phyloP scores from a whole-genome alignment of 352 stramenopile species.

The Vaucheria bursata region DNA sequence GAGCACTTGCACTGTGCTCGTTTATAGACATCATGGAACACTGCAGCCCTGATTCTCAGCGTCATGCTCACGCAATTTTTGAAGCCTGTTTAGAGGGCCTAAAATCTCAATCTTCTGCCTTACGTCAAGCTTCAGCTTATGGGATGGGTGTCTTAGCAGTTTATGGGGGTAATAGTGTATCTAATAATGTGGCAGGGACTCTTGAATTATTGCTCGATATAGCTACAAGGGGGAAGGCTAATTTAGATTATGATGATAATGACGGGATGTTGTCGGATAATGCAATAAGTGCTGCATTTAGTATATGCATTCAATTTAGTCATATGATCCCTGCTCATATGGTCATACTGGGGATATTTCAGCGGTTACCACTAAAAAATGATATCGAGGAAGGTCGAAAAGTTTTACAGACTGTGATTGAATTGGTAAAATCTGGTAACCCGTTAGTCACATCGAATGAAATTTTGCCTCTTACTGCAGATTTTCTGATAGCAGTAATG shows the following conservation, averaged over 20 bases:
- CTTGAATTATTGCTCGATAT: not conserved
- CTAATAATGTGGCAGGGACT: not conserved
- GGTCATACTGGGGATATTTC: slow-evolving; percentile 4
- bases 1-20: slow-evolving; percentile 25
- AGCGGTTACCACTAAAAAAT: slow-evolving; percentile 10
- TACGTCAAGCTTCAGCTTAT: slow-evolving; percentile 25
- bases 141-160: slow-evolving; percentile 23
- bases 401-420: slow-evolving; percentile 18
- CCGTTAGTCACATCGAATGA: not conserved
- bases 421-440: slow-evolving; percentile 10
- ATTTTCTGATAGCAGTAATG: slow-evolving; percentile 14
- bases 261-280: slow-evolving; percentile 15
- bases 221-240: not conserved
- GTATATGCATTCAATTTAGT: not conserved
- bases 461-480: not conserved
- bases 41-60: not conserved
- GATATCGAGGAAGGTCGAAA: slow-evolving; percentile 19
- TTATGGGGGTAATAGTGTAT: slow-evolving; percentile 18
- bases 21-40: slow-evolving; percentile 39
- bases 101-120: not conserved
- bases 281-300: slow-evolving; percentile 19
- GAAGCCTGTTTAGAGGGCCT: not conserved
- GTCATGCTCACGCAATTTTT: not conserved
- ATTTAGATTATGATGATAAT: slow-evolving; percentile 2
- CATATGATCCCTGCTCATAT: not conserved